These are phyloP conservation scores for Stereum hirsutum DNA, from an alignment of 1,284 basidiomycete genomes.

Conservation along the genomic window DNA sequence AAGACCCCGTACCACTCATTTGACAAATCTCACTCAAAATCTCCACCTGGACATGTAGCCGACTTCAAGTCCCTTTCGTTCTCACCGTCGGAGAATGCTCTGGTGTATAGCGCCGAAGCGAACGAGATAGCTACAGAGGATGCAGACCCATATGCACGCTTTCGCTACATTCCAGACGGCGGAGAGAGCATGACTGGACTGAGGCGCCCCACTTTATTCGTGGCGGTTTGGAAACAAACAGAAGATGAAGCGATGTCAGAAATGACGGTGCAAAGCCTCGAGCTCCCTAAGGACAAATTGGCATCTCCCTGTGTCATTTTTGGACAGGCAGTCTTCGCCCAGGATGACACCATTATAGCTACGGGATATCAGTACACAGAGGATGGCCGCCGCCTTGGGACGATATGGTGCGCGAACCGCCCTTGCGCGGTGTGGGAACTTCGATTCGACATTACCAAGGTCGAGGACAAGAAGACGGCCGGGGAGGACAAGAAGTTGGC, in stretches of 20 bases:
- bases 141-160: slow-evolving; percentile 35
- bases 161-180: slow-evolving; percentile 41
- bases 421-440: slow-evolving; percentile 50
- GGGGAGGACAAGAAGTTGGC: slow-evolving; percentile 3
- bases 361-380: slow-evolving; percentile 51
- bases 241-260: neutral
- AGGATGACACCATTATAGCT: slow-evolving; percentile 36
- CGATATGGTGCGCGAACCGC: slow-evolving; percentile 57
- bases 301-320: slow-evolving; percentile 27
- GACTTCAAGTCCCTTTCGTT: slow-evolving; percentile 39
- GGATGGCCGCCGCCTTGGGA: slow-evolving; percentile 51
- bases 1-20: neutral
- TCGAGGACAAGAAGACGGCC: no score
- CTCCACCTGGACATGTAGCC: slow-evolving; percentile 19
- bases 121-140: slow-evolving; percentile 22
- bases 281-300: slow-evolving; percentile 1
- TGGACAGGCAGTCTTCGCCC: slow-evolving; percentile 47
- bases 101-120: slow-evolving; percentile 51
- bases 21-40: neutral
- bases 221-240: slow-evolving; percentile 21
- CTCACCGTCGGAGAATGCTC: slow-evolving; percentile 35
- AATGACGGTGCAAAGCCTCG: neutral
- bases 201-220: slow-evolving; percentile 37
- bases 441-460: no score
- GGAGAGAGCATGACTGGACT: slow-evolving; percentile 45